Evolutionary conservation across 768 basidiomycete species (phyloP), one percentile per base, ranked within the genome.

Genomic region (Tylopilus rubrobrunneus): DNA sequence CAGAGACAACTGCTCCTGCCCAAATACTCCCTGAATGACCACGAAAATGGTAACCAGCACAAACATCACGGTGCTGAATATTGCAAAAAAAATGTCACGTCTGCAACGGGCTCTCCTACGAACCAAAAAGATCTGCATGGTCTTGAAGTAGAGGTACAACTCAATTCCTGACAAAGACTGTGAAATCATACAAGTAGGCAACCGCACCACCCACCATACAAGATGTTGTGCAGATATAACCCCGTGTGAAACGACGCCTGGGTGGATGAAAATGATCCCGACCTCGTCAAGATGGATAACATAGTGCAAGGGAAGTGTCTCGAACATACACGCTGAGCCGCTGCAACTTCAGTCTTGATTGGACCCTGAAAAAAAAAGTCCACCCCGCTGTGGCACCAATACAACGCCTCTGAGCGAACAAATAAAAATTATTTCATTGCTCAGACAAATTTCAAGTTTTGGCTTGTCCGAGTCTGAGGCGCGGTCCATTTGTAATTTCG

Each of bases 61-160:
- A 12, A 34, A 34, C 33, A 34, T 31, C 31, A 31, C 31, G 7
- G 31, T 53, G 29, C 59, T 63, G 28, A 66, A 63, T n/a, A 50
- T 17, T 10, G 52, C 59, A 21, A 55, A 65, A 34, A 65, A 55
- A 0, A 33, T 5, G 46, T 60, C 56, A 5, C 25, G 56, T 43
- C 28, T 49, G 6, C 0, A 51, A 17, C 8, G 43, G 11, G 15
- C 12, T 33, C 29, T 44, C 10, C 7, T 39, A 36, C 25, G 45
- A n/a, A 19, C 28, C 8, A 58, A 7, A 23, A 58, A 39, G 36
- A 43, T 27, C 8, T 43, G 37, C 56, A 65, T 60, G 10, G 56
- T 53, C 23, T 47, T 56, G 52, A 65, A 45, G 15, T 65, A 65
- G 6, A 64, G 46, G 17, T 49, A 50, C 0, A 60, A 37, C 3